phyloP scores from a whole-genome alignment of 495 filamentous ascomycete genomes.

The Choiromyces venosus region DNA sequence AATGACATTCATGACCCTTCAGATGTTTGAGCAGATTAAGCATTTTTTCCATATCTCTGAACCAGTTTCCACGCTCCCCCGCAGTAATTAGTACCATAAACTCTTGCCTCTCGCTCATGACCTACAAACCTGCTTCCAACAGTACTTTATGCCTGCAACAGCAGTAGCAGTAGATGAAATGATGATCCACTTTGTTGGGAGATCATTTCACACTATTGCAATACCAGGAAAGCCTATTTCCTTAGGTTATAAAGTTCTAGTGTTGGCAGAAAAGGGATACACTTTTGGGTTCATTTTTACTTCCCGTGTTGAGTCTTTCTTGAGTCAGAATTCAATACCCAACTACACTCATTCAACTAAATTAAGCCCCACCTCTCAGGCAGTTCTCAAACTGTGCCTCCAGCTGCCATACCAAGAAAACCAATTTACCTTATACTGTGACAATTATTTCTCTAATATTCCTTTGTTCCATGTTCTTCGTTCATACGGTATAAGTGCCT shows the following conservation, averaged over 20 bases:
- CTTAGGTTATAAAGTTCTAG: constrained; percentile 8
- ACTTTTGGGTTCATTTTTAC: not conserved
- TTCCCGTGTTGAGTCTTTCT: not conserved
- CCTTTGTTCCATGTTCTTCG: not conserved
- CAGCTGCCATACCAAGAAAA: not conserved
- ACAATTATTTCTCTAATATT: constrained; percentile 5
- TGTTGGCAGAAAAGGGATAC: not conserved
- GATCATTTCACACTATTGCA: constrained; percentile 9
- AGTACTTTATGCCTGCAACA: constrained; percentile 7
- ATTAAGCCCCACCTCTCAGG: not conserved
- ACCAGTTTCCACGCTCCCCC: not conserved
- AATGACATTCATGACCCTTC: constrained; percentile 5
- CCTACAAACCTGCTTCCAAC: too few relatives aligned
- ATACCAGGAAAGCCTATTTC: constrained; percentile 10
- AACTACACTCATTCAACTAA: not conserved
- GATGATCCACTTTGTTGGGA: constrained; percentile 14
- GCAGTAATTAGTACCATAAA: constrained; percentile 3
- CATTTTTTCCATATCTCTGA: too few relatives aligned
- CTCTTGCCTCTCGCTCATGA: too few relatives aligned
- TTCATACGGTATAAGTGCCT: not conserved
- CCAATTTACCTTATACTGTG: not conserved
- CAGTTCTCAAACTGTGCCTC: constrained; percentile 5
- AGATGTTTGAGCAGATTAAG: constrained; percentile 3
- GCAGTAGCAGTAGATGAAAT: constrained; percentile 15
- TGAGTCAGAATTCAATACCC: too few relatives aligned